Base-by-base conservation (phyloP, 2,329 filamentous ascomycete genomes). In the Stagonosporopsis vannaccii region DNA sequence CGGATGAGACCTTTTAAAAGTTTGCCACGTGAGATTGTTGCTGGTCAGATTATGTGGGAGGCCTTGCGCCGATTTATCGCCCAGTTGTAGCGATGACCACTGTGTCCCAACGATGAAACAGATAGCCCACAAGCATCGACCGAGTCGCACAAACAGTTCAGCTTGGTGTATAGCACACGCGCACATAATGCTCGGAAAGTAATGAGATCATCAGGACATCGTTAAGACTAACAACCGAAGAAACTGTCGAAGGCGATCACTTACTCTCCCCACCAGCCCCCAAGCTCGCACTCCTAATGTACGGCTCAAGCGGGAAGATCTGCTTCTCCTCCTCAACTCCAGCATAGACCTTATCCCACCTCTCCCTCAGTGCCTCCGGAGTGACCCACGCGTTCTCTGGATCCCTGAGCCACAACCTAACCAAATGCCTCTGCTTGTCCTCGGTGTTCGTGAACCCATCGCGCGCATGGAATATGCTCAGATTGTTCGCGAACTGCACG, bases 261-360 rank as follows among this genome's bases (percentile, higher is more conserved):
- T 51, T 45, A 22, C 49, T 44, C 40, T 53, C 43, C 6, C 43
- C 50, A 28, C 42, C 36, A 19, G 36, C 32, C 30, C 63, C 58
- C 40, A 62, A 28, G 44, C 65, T 63, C 36, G 64, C 51, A 51
- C 61, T 69, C 22, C 66, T 57, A 23, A 69, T 62, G 48, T 63
- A 63, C 37, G 65, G 65, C 65, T 88, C 82, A 2, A 86, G 72
- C 0, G 85, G 85, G 49, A 87, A 84, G 0, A 85, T 80, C 32
- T 83, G 77, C 11, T 77, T 80, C 58, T 85, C 83, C 0, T 80
- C 74, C 2, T 73, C 80, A 3, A 87, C 79, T 3, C 77, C 81
- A 1, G 79, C 75, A 60, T 85, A 88, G 0, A 88, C 72, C 4
- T 79, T 75, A 19, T 80, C 76, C 83, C 84, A 88, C 8, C 80